These are phyloP conservation scores for Fusarium sarcochroum DNA, from an alignment of 2,329 filamentous ascomycete genomes.

Conservation along the genomic window DNA sequence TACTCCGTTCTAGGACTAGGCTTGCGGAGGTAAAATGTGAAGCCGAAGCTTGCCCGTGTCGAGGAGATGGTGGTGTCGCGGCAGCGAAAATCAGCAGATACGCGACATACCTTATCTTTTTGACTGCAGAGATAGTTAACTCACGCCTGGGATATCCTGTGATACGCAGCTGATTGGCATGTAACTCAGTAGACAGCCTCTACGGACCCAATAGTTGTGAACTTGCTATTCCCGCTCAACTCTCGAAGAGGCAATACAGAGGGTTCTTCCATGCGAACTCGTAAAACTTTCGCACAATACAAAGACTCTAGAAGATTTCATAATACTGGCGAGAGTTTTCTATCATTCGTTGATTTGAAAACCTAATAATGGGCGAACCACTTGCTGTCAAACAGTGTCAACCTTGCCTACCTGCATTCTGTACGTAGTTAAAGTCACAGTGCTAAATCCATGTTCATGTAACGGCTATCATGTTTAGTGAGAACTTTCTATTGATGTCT, in stretches of 20 bases:
- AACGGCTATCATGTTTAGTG: background rate
- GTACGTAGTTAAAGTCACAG: background rate
- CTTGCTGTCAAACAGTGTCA: background rate
- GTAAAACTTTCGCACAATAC: too few relatives aligned
- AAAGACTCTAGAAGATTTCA: too few relatives aligned
- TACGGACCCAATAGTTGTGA: background rate
- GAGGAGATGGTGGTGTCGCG: background rate
- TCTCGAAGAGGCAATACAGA: too few relatives aligned
- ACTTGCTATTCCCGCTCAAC: background rate
- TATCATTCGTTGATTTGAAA: too few relatives aligned
- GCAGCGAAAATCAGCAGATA: background rate
- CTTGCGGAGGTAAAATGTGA: background rate
- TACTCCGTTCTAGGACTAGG: background rate
- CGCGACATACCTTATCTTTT: background rate
- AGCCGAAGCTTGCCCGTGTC: background rate
- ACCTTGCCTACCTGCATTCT: background rate
- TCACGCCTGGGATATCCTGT: too few relatives aligned
- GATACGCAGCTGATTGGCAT: too few relatives aligned
- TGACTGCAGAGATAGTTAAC: background rate
- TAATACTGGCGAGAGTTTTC: too few relatives aligned
- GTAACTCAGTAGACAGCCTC: background rate
- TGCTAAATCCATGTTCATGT: too few relatives aligned
- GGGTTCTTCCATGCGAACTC: too few relatives aligned
- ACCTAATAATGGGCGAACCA: background rate
- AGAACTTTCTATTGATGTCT: background rate